Evolutionary conservation across 169 alveolate species (phyloP).

Genomic region (Cryptosporidium baileyi): DNA sequence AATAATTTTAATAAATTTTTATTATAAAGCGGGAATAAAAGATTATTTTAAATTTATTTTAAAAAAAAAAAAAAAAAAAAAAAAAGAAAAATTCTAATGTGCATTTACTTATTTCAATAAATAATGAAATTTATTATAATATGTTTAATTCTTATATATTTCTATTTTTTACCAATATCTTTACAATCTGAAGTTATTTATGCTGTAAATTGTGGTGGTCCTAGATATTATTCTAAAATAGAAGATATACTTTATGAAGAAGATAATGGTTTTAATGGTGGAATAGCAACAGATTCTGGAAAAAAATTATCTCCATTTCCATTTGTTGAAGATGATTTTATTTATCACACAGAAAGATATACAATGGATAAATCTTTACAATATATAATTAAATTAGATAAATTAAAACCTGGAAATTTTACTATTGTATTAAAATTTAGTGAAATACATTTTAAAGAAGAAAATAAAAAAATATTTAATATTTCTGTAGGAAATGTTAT

Average conservation of each 20-base stretch:
- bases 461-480: constrained; percentile 20
- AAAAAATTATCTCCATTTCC: constrained; percentile 57
- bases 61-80: no score
- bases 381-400: constrained; percentile 19
- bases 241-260: constrained; percentile 33
- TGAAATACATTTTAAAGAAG: constrained; percentile 42
- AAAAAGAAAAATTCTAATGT: no score
- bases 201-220: constrained; percentile 69
- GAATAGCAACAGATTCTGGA: constrained; percentile 33
- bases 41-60: no score
- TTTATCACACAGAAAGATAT: constrained; percentile 42
- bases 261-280: constrained; percentile 64
- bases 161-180: not conserved
- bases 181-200: constrained; percentile 20
- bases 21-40: no score
- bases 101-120: not conserved
- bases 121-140: not conserved
- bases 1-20: no score
- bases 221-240: constrained; percentile 14
- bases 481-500: constrained; percentile 59
- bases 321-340: constrained; percentile 40
- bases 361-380: constrained; percentile 37
- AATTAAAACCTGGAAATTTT: constrained; percentile 44
- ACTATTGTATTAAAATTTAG: constrained; percentile 55
- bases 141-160: not conserved